phyloP scores from a whole-genome alignment of 495 filamentous ascomycete genomes.

The Hypoxylon fragiforme region DNA sequence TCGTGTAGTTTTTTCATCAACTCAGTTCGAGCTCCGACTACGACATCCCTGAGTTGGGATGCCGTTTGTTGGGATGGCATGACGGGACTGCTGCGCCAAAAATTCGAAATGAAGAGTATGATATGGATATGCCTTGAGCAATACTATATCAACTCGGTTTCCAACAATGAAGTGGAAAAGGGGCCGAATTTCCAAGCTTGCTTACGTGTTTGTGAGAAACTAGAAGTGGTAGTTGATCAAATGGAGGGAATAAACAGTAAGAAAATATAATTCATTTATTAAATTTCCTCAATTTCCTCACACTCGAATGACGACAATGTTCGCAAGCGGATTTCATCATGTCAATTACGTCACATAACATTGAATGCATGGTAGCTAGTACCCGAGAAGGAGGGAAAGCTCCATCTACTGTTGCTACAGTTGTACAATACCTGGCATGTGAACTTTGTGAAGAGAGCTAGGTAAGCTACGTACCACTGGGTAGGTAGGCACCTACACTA shows the following conservation, averaged over 20 bases:
- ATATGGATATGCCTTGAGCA: not conserved
- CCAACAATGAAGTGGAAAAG: not conserved
- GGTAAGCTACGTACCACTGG: too few relatives aligned
- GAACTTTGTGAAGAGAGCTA: too few relatives aligned
- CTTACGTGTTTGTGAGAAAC: not conserved
- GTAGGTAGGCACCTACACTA: too few relatives aligned
- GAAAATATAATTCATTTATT: too few relatives aligned
- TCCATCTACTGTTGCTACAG: not conserved
- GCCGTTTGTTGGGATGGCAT: slow-evolving; percentile 12
- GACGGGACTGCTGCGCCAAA: too few relatives aligned
- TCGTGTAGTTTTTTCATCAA: not conserved
- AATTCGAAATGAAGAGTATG: not conserved
- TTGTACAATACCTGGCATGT: slow-evolving; percentile 26
- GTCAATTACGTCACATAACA: slow-evolving; percentile 23
- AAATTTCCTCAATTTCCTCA: too few relatives aligned
- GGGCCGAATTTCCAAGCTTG: not conserved
- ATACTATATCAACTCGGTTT: not conserved
- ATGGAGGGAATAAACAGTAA: too few relatives aligned
- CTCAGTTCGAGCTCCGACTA: not conserved
- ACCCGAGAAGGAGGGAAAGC: not conserved
- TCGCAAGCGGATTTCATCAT: not conserved
- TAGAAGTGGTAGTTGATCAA: not conserved
- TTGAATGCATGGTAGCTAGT: not conserved
- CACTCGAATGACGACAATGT: slow-evolving; percentile 20
- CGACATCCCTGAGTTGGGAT: not conserved